Base-by-base conservation (phyloP, 2,329 filamentous ascomycete species). In the Fusarium bulbicola region DNA sequence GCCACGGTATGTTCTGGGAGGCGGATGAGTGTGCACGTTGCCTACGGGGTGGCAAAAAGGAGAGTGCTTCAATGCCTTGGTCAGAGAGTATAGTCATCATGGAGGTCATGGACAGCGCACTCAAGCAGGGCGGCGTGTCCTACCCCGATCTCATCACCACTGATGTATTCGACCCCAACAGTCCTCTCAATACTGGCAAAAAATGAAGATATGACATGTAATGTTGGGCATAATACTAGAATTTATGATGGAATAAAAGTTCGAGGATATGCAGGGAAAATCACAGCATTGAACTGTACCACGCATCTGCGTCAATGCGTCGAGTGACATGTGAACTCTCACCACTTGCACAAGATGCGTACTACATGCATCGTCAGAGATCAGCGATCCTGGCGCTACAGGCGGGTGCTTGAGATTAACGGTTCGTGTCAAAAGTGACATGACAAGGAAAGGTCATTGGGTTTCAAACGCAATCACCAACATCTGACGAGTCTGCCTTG, bases 1-100 rank as follows among this genome's bases (percentile, higher is more conserved):
- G 93, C 16, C 92, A 94, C 73, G 94, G 94, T 56, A 96, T 97
- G 93, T 96, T 94, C 84, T 95, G 92, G 92, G 92, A 95, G 81
- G 93, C 93, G 3, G 93, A 95, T 80, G 93, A 94, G 84, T 92
- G 90, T 73, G 93, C 92, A 34, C 86, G 91, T 50, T 93, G 92
- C 74, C 79, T 97, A 64, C 86, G 92, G 47, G 94, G 96, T 79
- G 93, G 94, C 28, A 90, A 90, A 82, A 88, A 91, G 77, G 92
- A 97, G 85, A 94, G 93, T 79, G 86, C 88, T 53, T 87, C 87
- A 18, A 84, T 96, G 82, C 90, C 91, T 26, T 89, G 90, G 85
- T 87, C 89, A 50, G 95, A 97, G 87, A 95, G 92, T 78, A 86
- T 97, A 61, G 87, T 91, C 54, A 94, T 97, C 72, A 97, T 97